Base-by-base conservation (phyloP, 306 rosid genomes). In the Pueraria montana region DNA sequence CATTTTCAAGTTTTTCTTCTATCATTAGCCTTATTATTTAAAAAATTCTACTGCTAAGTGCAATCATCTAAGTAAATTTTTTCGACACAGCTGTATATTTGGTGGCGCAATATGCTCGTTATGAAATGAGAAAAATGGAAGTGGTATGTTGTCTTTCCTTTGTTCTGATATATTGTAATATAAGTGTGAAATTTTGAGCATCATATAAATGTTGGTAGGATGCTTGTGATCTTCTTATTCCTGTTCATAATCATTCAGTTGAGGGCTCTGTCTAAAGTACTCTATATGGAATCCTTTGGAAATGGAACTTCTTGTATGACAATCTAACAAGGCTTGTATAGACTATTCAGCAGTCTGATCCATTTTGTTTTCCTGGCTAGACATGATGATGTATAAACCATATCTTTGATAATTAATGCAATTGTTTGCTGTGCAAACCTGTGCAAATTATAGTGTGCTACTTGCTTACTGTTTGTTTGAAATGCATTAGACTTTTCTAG, bases 61-160 rank as follows among this genome's bases (percentile, higher is more conserved):
- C 34, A 2, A 30, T 3, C 34, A 34, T 34, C 75, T 87, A 64
- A 88, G 55, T 36, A 17, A 68, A 71, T 55, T 78, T 23, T 63
- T 74, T 65, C 30, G 2, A 56, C 26, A 67, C 97, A 96, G 99
- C 97, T 86, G 94, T 93, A 11, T 96, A 88, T 90, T 84, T 94
- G 90, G 96, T 91, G 76, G 99, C 99, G n/a, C 99, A 91, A 72
- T 91, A 91, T 86, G 88, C 98, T 83, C 93, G 90, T 72, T 90
- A 91, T 78, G 96, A 91, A 8, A 96, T 94, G 21, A 92, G 90
- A 75, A 96, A 18, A 83, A 92, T 94, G 98, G 98, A 91, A 72
- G 92, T 52, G 84, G 96, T 94, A 87, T 42, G 85, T 84, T 70
- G 75, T 24, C 43, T 65, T 59, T 66, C 46, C 67, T 52, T 20